A percentile compares a stretch with the other conserved stretches of the same genome.
These are phyloP conservation scores for Flaveria trinervia DNA, from an alignment of 129 eudicot species.

Conservation along the genomic window DNA sequence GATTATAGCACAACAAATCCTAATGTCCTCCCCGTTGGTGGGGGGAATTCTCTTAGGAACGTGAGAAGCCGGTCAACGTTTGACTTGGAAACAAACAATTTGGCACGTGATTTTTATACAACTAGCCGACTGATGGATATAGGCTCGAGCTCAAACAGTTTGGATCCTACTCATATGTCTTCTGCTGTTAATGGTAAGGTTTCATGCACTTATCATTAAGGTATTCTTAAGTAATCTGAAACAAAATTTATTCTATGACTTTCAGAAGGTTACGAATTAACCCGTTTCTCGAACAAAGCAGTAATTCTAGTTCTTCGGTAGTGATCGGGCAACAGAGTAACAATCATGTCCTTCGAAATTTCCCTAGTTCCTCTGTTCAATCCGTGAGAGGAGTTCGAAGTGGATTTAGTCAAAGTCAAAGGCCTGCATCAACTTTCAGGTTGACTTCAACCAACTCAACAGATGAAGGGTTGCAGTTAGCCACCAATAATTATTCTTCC, in stretches of 20 bases:
- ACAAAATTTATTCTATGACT: slow-evolving; percentile 11
- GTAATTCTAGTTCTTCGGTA: slow-evolving; percentile 45
- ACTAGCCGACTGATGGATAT: slow-evolving; percentile 48
- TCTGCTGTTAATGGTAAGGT: slow-evolving; percentile 45
- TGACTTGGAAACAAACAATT: slow-evolving; percentile 58
- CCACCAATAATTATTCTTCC: slow-evolving; percentile 48
- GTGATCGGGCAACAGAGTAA: slow-evolving; percentile 48
- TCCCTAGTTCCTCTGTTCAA: slow-evolving; percentile 38
- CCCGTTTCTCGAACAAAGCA: slow-evolving; percentile 39
- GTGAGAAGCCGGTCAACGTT: slow-evolving; percentile 60
- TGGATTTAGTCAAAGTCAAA: slow-evolving; percentile 51
- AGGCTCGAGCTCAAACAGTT: slow-evolving; percentile 43
- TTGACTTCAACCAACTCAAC: slow-evolving; percentile 54
- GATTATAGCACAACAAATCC: slow-evolving; percentile 36
- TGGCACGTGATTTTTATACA: slow-evolving; percentile 41
- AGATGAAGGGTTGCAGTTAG: slow-evolving; percentile 56
- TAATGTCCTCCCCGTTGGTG: slow-evolving; percentile 50
- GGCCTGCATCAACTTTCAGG: slow-evolving; percentile 49
- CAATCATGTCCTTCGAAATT: slow-evolving; percentile 44
- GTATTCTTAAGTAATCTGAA: background rate
- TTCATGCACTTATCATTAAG: slow-evolving; percentile 25
- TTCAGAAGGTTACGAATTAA: slow-evolving; percentile 45
- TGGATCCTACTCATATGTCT: slow-evolving; percentile 39
- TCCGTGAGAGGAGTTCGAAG: slow-evolving; percentile 53
- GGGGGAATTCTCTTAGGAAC: slow-evolving; percentile 56